These are phyloP conservation scores for Leccinum cinnamomeum DNA, from an alignment of 1,284 basidiomycete genomes.

Conservation along the genomic window DNA sequence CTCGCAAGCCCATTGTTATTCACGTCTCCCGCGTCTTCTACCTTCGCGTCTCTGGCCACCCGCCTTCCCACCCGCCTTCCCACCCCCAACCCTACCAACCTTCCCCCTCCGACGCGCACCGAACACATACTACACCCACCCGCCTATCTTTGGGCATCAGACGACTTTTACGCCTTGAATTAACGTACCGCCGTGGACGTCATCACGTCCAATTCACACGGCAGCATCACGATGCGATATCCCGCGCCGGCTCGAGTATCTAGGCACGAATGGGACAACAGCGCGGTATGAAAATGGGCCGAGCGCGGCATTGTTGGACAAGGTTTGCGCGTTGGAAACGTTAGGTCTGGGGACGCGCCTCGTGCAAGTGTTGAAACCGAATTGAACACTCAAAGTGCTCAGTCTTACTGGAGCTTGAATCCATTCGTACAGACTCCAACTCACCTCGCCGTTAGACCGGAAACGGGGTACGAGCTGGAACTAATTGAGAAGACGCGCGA, in stretches of 20 bases:
- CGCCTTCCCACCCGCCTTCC: conserved; percentile 15
- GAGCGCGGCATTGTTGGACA: conserved; percentile 73
- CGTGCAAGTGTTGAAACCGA: no score
- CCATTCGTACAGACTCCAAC: no score
- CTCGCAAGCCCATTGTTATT: conserved; percentile 17
- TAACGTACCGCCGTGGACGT: conserved; percentile 43
- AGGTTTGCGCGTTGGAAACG: conserved; percentile 79
- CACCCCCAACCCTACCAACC: conserved; percentile 15
- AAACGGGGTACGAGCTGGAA: no score
- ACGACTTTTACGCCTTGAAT: no score
- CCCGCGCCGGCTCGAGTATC: conserved; percentile 21
- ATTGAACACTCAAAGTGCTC: no score
- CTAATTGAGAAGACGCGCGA: no score
- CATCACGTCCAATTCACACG: conserved; percentile 72
- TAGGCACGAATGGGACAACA: conserved; percentile 19
- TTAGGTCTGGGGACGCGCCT: conserved; percentile 34
- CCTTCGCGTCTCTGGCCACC: conserved; percentile 38
- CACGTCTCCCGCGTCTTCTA: conserved; percentile 16
- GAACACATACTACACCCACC: conserved; percentile 56
- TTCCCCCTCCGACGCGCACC: conserved; percentile 36
- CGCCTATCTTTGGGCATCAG: no score
- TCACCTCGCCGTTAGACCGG: no score
- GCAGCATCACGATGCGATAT: conserved; percentile 76
- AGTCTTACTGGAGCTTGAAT: no score
- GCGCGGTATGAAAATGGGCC: conserved; percentile 49